Evolutionary conservation across 768 basidiomycete genomes (phyloP).

Genomic region (Mycena latifolia): DNA sequence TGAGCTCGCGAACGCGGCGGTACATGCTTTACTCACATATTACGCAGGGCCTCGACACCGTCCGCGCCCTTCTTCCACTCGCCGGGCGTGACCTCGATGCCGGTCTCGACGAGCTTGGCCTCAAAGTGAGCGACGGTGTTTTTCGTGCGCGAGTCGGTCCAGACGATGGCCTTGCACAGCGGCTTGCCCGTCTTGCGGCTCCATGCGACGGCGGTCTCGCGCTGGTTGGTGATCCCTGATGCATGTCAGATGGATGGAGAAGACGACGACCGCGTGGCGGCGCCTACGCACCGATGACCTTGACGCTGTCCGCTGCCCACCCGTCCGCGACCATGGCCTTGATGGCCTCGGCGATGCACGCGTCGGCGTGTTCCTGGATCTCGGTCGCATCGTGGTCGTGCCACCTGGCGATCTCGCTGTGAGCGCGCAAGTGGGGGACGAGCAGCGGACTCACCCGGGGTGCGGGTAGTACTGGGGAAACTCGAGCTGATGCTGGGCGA

Average conservation of each 20-base stretch:
- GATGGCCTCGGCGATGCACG: conserved; percentile 81
- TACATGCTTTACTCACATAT: conserved; percentile 63
- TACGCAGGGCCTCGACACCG: conserved; percentile 71
- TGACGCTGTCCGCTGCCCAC: conserved; percentile 85
- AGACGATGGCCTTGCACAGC: conserved; percentile 91
- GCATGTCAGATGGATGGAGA: conserved; percentile 25
- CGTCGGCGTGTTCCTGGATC: conserved; percentile 79
- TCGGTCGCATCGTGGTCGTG: conserved; percentile 94
- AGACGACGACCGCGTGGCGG: conserved; percentile 19
- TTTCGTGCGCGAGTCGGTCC: conserved; percentile 96
- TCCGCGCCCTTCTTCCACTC: conserved; percentile 79
- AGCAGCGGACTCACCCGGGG: conserved; percentile 69
- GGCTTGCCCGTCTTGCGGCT: conserved; percentile 91
- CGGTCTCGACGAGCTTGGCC: conserved; percentile 75
- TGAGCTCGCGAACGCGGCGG: conserved; percentile 28
- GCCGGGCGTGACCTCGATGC: conserved; percentile 79
- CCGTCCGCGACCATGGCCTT: conserved; percentile 79
- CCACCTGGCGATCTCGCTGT: conserved; percentile 68
- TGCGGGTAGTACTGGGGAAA: conserved; percentile 95
- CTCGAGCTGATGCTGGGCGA: conserved; percentile 91
- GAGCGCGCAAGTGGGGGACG: conserved; percentile 9
- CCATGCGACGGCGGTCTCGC: conserved; percentile 97
- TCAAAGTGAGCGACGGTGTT: conserved; percentile 86
- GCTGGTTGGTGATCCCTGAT: conserved; percentile 92
- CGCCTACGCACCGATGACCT: conserved; percentile 83